phyloP scores from a whole-genome alignment of 139 green algal genomes.

The Astrephomene gubernaculifera region DNA sequence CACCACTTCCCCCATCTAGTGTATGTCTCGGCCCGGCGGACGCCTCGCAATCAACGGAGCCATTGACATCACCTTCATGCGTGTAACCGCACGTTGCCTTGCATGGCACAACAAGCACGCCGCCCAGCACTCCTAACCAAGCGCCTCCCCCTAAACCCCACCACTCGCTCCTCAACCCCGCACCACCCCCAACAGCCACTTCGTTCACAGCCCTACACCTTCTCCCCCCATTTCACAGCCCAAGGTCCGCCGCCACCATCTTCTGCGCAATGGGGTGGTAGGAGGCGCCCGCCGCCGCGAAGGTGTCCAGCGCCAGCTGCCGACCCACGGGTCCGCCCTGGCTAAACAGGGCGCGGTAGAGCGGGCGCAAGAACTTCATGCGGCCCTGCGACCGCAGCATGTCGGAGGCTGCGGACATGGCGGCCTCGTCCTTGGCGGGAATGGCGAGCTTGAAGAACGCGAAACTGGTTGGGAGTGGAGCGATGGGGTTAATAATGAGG shows the following conservation, averaged over 20 bases:
- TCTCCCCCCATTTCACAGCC: constrained; percentile 7
- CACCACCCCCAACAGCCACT: no score
- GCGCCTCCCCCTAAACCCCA: no score
- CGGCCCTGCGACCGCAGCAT: constrained; percentile 74
- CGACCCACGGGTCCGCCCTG: constrained; percentile 54
- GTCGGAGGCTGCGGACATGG: constrained; percentile 54
- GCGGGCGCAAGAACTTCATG: constrained; percentile 69
- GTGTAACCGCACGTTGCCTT: no score
- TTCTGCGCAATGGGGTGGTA: constrained; percentile 94
- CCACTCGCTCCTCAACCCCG: no score
- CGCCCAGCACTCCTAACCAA: no score
- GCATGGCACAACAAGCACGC: no score
- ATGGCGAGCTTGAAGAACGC: constrained; percentile 73
- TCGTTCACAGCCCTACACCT: no score
- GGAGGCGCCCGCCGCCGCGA: constrained; percentile 44
- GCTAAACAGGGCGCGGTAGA: constrained; percentile 77
- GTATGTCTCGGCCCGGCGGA: no score
- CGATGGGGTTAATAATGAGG: no score
- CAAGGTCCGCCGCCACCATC: constrained; percentile 83
- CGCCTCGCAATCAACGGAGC: no score
- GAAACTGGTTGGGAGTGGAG: constrained; percentile 9
- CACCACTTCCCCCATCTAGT: no score
- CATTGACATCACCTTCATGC: no score
- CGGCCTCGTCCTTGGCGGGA: constrained; percentile 65
- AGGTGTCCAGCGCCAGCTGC: constrained; percentile 74